Conservation (phyloP, 371 early-diverging fungal species). For the Actinomortierella wolfii region DNA sequence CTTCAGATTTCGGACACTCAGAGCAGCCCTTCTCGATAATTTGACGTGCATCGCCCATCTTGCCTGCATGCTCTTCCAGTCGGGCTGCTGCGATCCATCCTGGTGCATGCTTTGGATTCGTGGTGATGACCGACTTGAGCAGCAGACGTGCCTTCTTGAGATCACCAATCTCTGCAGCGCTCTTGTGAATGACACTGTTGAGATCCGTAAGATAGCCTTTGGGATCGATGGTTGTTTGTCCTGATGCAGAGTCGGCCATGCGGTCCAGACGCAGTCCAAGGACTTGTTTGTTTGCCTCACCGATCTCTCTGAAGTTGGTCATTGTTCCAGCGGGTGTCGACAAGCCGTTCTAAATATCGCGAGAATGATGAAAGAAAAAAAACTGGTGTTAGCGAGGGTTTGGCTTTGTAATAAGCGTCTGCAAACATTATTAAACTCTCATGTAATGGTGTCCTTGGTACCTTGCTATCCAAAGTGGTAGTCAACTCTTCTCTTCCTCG, state of each 20-base stretch:
- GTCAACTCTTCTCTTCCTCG: constrained; percentile 63
- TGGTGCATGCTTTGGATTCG: constrained; percentile 96
- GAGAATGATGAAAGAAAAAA: background rate
- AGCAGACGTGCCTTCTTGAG: constrained; percentile 90
- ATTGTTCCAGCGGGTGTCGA: constrained; percentile 63
- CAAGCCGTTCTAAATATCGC: constrained; percentile 51
- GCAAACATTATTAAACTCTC: background rate
- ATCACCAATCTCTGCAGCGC: constrained; percentile 92
- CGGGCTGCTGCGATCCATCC: constrained; percentile 98
- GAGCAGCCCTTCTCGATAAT: constrained; percentile 92
- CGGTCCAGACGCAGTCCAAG: constrained; percentile 89
- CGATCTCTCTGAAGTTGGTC: constrained; percentile 92
- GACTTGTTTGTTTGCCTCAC: constrained; percentile 92
- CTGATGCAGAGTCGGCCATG: constrained; percentile 73
- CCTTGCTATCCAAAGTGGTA: constrained; percentile 65
- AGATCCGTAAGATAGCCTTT: constrained; percentile 95
- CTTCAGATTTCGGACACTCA: constrained; percentile 92
- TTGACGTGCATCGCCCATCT: constrained; percentile 80
- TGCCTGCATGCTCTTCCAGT: constrained; percentile 92
- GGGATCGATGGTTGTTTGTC: constrained; percentile 88
- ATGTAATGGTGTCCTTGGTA: constrained; percentile 6
- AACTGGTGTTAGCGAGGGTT: background rate
- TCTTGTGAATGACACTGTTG: constrained; percentile 80
- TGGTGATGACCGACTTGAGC: constrained; percentile 85
- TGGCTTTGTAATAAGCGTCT: background rate